Conservation (phyloP, 495 filamentous ascomycete genomes). For the Neurospora sp. region DNA sequence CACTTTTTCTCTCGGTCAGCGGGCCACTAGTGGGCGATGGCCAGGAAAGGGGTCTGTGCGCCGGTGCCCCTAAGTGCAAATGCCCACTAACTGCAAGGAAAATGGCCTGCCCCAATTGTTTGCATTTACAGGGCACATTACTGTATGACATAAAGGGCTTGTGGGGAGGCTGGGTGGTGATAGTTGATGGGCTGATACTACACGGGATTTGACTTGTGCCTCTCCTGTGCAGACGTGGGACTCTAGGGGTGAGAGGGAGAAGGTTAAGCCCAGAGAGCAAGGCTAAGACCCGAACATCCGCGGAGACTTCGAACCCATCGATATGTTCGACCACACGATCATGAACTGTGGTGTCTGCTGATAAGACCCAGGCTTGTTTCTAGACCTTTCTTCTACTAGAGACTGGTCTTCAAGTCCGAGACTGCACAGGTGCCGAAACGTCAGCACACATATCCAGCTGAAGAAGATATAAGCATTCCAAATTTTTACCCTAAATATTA, state of each 20-base stretch:
- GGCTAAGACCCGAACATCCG: not conserved
- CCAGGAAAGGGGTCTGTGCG: no score
- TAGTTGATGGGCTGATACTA: not conserved
- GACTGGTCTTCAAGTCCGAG: not conserved
- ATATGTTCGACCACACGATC: not conserved
- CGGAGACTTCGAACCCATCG: not conserved
- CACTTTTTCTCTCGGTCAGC: no score
- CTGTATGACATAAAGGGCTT: not conserved
- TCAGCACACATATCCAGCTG: not conserved
- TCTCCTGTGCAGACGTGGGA: not conserved
- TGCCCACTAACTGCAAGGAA: no score
- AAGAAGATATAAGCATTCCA: not conserved
- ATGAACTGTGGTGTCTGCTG: not conserved
- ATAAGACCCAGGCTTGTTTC: not conserved
- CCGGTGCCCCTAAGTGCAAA: no score
- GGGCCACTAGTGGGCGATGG: no score
- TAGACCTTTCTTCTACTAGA: not conserved
- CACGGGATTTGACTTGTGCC: not conserved
- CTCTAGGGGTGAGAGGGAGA: not conserved
- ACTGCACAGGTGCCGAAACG: not conserved
- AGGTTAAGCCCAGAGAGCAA: not conserved
- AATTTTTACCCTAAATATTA: not conserved
- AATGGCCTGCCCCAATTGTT: no score
- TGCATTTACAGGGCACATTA: no score
- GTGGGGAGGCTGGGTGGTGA: not conserved